These are phyloP conservation scores for Penicillium sp. DNA, from an alignment of 2,329 filamentous ascomycete species.

Conservation along the genomic window DNA sequence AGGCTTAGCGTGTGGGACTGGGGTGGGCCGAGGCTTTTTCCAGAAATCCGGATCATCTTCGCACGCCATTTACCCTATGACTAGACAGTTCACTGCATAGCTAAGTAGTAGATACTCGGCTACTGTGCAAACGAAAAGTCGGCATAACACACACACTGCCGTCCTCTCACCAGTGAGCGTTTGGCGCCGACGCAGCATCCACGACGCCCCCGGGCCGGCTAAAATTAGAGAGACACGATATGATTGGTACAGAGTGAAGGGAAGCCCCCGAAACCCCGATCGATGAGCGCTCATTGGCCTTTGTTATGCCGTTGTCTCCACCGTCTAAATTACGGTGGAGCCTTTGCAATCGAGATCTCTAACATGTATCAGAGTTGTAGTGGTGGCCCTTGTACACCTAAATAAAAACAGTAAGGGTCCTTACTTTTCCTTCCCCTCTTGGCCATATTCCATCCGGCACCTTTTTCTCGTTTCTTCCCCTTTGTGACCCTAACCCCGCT, in stretches of 20 bases:
- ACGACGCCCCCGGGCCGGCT: slow-evolving; percentile 30
- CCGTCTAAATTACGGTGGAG: slow-evolving; percentile 8
- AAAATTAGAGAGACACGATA: slow-evolving; percentile 36
- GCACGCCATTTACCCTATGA: neutral
- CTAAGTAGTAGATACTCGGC: neutral
- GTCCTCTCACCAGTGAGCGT: slow-evolving; percentile 30
- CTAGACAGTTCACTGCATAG: neutral
- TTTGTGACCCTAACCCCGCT: slow-evolving; percentile 2
- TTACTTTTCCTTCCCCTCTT: slow-evolving; percentile 10
- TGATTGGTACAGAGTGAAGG: neutral
- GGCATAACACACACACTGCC: slow-evolving; percentile 3
- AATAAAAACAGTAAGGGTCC: slow-evolving; percentile 1
- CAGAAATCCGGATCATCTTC: slow-evolving; percentile 2
- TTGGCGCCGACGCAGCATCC: slow-evolving; percentile 34
- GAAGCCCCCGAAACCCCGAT: neutral
- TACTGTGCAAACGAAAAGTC: neutral
- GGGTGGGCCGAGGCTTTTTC: slow-evolving; percentile 1
- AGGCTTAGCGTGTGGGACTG: slow-evolving; percentile 5
- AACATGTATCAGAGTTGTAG: slow-evolving; percentile 2
- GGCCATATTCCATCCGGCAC: slow-evolving; percentile 1
- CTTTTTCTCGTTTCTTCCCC: slow-evolving; percentile 13
- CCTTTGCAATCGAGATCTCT: slow-evolving; percentile 16
- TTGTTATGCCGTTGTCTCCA: neutral
- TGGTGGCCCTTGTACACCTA: neutral
- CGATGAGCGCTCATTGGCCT: neutral